Evolutionary conservation across 179 eudicot genomes (phyloP), one percentile per base, ranked within the genome.

Genomic region (Heliamphora pulchella): DNA sequence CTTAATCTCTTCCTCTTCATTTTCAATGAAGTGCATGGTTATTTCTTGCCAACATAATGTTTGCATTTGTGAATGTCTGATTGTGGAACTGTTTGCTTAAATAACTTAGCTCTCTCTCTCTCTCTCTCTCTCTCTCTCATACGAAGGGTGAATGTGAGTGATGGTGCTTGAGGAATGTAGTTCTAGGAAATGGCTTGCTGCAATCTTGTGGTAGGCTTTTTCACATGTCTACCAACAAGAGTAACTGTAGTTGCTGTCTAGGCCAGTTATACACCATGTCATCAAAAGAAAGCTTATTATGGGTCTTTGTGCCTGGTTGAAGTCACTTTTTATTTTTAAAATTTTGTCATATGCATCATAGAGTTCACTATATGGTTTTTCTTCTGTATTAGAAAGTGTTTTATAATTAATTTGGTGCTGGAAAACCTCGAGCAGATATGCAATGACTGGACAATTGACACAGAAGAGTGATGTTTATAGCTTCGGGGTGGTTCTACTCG

Each of bases 391-490:
- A 65, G 39, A 47, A 44, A 1, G 44, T 15, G 9, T 66, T 54
- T 9, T 31, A 2, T 20, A 55, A 31, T 43, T 78, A 68, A 53
- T 53, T 54, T 78, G 65, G 64, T 78, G 43, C 10, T 66, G 48
- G 7, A 67, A 50, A 67, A 20, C 73, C 63, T 55, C 3, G 3
- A 79, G 73, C 83, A 87, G 90, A 74, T 87, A 87, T 78, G 90
- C 90, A 9, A 86, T 87, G 90, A 87, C 90, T 50, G 90, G 90
- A 75, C 88, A 87, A 81, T 77, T 87, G 74, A 87, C 87, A 20
- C 88, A 84, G 66, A 87, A 87, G 79, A 87, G 90, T 70, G 90
- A 87, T 72, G 90, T 87, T 14, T 87, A 87, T 77, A 87, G 90
- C 82, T 87, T 87, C 31, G 89, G 89, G 8, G 89, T 87, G 17